Evolutionary conservation across 768 basidiomycete species (phyloP).

Genomic region (Russula sp.): DNA sequence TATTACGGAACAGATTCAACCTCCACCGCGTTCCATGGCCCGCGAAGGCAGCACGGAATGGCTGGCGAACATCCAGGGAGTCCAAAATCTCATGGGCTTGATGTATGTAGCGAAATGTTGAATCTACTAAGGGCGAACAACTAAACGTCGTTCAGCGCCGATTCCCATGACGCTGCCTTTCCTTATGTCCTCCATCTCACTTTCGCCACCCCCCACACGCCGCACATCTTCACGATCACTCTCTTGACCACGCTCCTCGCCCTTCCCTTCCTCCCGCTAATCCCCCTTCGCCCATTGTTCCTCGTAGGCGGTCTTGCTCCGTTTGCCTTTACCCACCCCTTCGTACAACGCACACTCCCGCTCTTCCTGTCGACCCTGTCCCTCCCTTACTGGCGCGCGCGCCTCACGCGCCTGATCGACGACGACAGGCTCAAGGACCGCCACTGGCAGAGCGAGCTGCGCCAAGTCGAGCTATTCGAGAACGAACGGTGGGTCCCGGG

Average conservation of each 20-base stretch:
- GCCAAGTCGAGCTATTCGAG: conserved; percentile 73
- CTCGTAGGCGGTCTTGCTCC: conserved; percentile 48
- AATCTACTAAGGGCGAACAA: neutral
- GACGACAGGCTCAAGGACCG: conserved; percentile 59
- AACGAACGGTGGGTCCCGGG: conserved; percentile 55
- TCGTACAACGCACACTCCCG: conserved; percentile 30
- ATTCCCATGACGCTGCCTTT: conserved; percentile 47
- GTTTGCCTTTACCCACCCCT: conserved; percentile 49
- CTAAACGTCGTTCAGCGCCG: conserved; percentile 43
- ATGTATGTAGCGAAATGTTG: conserved; percentile 45
- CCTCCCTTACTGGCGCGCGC: conserved; percentile 20
- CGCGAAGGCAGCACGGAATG: conserved; percentile 70
- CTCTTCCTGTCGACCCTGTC: conserved; percentile 28
- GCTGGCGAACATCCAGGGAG: conserved; percentile 82
- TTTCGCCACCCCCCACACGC: conserved; percentile 48
- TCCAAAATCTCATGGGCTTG: conserved; percentile 87
- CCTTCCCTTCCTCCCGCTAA: conserved; percentile 32
- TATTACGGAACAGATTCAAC: conserved; percentile 26
- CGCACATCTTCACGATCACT: conserved; percentile 46
- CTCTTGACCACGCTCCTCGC: conserved; percentile 41
- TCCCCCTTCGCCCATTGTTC: conserved; percentile 42
- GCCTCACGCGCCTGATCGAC: conserved; percentile 42
- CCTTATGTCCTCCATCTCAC: conserved; percentile 48
- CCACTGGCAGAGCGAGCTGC: conserved; percentile 59
- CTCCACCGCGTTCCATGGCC: conserved; percentile 34